Evolutionary conservation across 441 rosid genomes (phyloP).

Genomic region (Aleurites moluccanus): DNA sequence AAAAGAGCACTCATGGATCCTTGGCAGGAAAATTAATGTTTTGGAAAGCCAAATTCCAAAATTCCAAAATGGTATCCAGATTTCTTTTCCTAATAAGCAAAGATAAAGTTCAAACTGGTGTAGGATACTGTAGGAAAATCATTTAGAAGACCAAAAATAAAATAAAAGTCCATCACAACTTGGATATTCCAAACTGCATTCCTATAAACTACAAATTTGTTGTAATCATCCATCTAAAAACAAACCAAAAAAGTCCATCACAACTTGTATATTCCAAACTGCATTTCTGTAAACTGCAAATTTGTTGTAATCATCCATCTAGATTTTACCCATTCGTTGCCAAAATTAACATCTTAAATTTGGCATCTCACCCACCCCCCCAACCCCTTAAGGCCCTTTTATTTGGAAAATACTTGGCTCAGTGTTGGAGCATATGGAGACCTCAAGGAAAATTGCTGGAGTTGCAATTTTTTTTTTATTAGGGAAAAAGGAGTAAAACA

Average conservation of each 20-base stretch:
- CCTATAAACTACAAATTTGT: no score
- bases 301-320: background rate
- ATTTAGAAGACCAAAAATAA: no score
- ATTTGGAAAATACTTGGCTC: background rate
- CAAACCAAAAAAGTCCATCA: no score
- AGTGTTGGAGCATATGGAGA: background rate
- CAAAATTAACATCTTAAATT: background rate
- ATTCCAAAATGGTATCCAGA: background rate
- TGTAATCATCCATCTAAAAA: no score
- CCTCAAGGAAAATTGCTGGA: background rate
- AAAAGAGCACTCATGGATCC: no score
- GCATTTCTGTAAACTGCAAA: background rate
- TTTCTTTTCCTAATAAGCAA: background rate
- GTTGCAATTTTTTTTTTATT: background rate
- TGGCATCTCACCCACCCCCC: background rate
- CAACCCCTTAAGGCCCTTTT: background rate
- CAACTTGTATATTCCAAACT: background rate
- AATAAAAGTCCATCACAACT: no score
- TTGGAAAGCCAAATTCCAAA: background rate
- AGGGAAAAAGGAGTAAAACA: background rate
- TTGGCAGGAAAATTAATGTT: no score
- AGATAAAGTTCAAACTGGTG: no score
- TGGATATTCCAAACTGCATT: no score
- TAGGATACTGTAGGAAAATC: no score
- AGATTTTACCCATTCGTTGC: background rate